Evolutionary conservation across 805 yeast genomes (phyloP).

Genomic region (Wickerhamomyces kurtzmanii): DNA sequence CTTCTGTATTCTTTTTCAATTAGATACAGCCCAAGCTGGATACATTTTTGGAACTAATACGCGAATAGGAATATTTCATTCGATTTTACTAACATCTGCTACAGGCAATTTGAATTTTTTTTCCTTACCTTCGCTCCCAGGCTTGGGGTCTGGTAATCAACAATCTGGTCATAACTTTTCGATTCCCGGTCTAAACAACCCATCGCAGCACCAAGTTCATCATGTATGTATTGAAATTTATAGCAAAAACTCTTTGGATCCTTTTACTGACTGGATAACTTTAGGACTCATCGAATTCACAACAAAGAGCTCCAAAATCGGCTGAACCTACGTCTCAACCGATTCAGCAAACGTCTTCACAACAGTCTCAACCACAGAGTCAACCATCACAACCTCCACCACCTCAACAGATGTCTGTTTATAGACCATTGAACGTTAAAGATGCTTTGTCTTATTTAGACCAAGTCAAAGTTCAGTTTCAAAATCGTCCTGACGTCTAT

Average conservation of each 20-base stretch:
- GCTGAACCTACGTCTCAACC: constrained; percentile 1
- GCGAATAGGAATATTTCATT: too few relatives aligned
- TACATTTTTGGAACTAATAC: too few relatives aligned
- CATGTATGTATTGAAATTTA: too few relatives aligned
- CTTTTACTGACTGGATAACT: too few relatives aligned
- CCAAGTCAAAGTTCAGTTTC: constrained; percentile 90
- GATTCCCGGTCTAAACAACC: constrained; percentile 20
- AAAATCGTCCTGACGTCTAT: constrained; percentile 89
- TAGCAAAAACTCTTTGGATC: too few relatives aligned
- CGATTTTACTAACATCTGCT: too few relatives aligned
- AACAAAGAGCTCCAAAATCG: too few relatives aligned
- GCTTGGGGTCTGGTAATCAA: constrained; percentile 1
- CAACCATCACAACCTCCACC: constrained; percentile 13
- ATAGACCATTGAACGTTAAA: constrained; percentile 84
- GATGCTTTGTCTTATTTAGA: constrained; percentile 94
- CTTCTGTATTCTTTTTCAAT: too few relatives aligned
- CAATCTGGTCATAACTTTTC: constrained; percentile 12
- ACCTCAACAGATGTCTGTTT: constrained; percentile 18
- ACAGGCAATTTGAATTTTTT: too few relatives aligned
- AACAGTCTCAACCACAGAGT: constrained; percentile 4
- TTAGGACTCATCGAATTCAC: too few relatives aligned
- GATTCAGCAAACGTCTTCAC: constrained; percentile 6
- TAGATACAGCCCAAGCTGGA: too few relatives aligned
- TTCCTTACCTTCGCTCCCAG: constrained; percentile 5
- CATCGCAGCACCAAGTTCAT: too few relatives aligned